Conservation (phyloP, 345 rosid species). For the Luvunga scandens region DNA sequence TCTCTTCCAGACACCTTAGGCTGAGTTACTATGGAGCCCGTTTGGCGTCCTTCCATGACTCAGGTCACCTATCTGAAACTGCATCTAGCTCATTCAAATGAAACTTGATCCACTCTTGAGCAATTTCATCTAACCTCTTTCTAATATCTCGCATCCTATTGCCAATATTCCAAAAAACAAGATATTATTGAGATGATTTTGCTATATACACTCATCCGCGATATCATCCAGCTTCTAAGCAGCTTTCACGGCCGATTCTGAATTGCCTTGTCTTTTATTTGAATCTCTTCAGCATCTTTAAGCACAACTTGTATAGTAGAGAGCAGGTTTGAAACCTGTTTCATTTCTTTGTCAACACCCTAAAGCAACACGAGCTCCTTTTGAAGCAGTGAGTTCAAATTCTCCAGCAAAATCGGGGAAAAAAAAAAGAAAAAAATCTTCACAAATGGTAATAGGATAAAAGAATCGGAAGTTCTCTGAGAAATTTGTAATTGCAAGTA, state of each 20-base stretch:
- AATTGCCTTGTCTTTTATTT: background rate
- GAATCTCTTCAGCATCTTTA: slow-evolving; percentile 2
- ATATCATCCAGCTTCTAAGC: slow-evolving; percentile 2
- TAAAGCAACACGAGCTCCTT: slow-evolving; percentile 1
- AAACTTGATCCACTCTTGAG: background rate
- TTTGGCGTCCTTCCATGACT: background rate
- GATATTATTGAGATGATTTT: background rate
- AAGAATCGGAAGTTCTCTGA: too few species aligned
- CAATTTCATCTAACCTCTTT: slow-evolving; percentile 7
- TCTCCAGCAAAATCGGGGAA: background rate
- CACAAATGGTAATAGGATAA: too few species aligned
- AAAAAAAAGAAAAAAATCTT: background rate
- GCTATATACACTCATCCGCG: background rate
- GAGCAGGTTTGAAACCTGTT: background rate
- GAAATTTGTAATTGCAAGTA: too few species aligned
- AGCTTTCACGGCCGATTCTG: background rate
- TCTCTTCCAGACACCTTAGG: slow-evolving; percentile 8
- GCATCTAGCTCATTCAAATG: slow-evolving; percentile 6
- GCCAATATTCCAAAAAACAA: background rate
- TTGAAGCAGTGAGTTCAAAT: background rate
- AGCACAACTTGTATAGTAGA: slow-evolving; percentile 1
- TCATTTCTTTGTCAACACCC: slow-evolving; percentile 2
- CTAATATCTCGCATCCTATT: background rate
- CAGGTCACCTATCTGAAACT: background rate
- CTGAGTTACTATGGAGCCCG: slow-evolving; percentile 15